Conservation (phyloP, 345 rosid genomes). For the Euphorbia lathyris region DNA sequence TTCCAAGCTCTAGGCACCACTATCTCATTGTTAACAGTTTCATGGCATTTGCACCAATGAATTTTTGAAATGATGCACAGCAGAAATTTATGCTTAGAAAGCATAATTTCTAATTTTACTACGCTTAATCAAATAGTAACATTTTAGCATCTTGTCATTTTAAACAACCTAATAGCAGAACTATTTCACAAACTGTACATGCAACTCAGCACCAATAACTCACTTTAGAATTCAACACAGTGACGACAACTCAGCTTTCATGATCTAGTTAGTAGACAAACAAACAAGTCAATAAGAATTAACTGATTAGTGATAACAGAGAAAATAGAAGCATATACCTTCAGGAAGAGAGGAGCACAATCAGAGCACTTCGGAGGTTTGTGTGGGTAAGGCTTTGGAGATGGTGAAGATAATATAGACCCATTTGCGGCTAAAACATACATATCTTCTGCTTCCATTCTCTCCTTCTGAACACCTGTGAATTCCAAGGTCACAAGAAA, state of each 20-base stretch:
- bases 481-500: conserved; percentile 20
- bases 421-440: conserved; percentile 77
- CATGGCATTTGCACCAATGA: conserved; percentile 4
- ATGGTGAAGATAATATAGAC: conserved; percentile 55
- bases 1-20: too few species aligned
- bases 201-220: not conserved
- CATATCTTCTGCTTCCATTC: conserved; percentile 93
- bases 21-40: too few species aligned
- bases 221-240: not conserved
- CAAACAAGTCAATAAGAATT: not conserved
- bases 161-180: not conserved
- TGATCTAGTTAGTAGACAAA: not conserved
- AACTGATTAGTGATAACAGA: not conserved
- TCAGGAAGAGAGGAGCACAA: conserved; percentile 84
- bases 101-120: not conserved
- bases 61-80: not conserved
- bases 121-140: not conserved
- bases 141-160: not conserved
- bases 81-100: not conserved
- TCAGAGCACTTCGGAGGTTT: conserved; percentile 91
- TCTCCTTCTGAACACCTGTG: conserved; percentile 97
- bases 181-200: not conserved
- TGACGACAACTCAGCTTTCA: not conserved
- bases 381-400: conserved; percentile 78
- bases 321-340: conserved; percentile 40